Percentiles rank a stretch among this genome's conserved stretches.
Conservation (phyloP, 2,329 filamentous ascomycete species). For the Cadophora gregata region DNA sequence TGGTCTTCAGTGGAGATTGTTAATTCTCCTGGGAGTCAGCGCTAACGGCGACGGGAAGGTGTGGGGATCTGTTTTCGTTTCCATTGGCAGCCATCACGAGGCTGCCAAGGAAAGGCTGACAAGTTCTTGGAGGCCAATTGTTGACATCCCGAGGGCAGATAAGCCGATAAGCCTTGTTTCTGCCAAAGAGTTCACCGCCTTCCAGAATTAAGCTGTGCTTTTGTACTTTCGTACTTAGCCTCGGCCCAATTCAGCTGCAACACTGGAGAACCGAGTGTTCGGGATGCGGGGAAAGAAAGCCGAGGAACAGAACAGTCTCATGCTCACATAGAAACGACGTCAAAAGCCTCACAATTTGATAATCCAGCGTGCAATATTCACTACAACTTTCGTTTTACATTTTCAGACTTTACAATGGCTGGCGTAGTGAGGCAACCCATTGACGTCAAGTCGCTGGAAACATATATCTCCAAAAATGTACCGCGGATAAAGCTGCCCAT, state of each 20-base stretch:
- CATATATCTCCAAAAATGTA: slow-evolving; percentile 79
- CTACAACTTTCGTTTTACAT: not conserved
- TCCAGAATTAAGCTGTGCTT: no score
- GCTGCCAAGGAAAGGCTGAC: not conserved
- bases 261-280: not conserved
- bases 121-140: not conserved
- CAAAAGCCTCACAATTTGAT: not conserved
- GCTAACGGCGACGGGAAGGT: slow-evolving; percentile 8
- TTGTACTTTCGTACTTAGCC: not conserved
- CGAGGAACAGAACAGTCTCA: not conserved
- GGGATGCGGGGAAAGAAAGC: not conserved
- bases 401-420: slow-evolving; percentile 64
- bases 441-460: slow-evolving; percentile 78
- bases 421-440: slow-evolving; percentile 90
- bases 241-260: not conserved
- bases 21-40: not conserved
- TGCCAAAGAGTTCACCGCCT: not conserved
- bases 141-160: not conserved
- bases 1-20: not conserved
- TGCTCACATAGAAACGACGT: not conserved
- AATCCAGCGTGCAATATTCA: not conserved
- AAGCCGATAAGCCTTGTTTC: slow-evolving; percentile 3
- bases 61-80: slow-evolving; percentile 3
- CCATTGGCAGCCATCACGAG: not conserved
- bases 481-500: slow-evolving; percentile 83